Evolutionary conservation across 495 filamentous ascomycete genomes (phyloP).

Genomic region (Penicillium chermesinum): DNA sequence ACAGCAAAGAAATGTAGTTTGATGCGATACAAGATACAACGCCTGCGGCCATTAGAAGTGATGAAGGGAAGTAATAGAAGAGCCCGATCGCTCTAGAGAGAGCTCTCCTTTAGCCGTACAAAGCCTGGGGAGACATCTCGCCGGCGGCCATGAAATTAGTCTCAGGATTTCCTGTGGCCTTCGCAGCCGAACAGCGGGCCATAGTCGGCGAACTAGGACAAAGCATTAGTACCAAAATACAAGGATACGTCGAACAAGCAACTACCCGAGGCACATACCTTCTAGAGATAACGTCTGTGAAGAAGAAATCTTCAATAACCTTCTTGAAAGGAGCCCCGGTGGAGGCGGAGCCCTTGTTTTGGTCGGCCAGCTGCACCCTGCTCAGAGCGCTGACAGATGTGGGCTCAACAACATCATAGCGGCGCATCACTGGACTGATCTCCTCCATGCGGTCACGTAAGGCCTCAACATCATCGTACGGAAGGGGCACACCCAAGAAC

Average conservation of each 20-base stretch:
- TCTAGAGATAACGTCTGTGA: conserved; percentile 92
- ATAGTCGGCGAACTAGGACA: conserved; percentile 80
- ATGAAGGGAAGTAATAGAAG: conserved; percentile 6
- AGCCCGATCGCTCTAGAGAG: neutral
- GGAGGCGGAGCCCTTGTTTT: conserved; percentile 78
- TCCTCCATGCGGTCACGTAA: conserved; percentile 92
- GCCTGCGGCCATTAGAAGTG: conserved; percentile 37
- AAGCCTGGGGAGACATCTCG: conserved; percentile 47
- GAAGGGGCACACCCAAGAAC: conserved; percentile 79
- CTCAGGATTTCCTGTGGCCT: conserved; percentile 60
- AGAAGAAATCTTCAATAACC: conserved; percentile 92
- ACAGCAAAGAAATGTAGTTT: conserved; percentile 30
- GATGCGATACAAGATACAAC: conserved; percentile 42
- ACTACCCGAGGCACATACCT: conserved; percentile 62
- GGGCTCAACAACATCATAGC: conserved; percentile 86
- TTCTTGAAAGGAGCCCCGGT: conserved; percentile 66
- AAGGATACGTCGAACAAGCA: no score
- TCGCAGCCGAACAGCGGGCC: conserved; percentile 88
- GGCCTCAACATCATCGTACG: conserved; percentile 85
- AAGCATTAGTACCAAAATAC: conserved; percentile 21
- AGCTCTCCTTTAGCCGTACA: conserved; percentile 33
- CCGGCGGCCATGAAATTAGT: conserved; percentile 87
- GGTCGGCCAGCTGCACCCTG: conserved; percentile 90
- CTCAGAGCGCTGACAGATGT: conserved; percentile 63
- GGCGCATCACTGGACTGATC: conserved; percentile 79